Percentiles rank a stretch among this genome's conserved stretches.
These are phyloP conservation scores for Cladosporium sp. DNA, from an alignment of 2,329 filamentous ascomycete genomes.

Conservation along the genomic window DNA sequence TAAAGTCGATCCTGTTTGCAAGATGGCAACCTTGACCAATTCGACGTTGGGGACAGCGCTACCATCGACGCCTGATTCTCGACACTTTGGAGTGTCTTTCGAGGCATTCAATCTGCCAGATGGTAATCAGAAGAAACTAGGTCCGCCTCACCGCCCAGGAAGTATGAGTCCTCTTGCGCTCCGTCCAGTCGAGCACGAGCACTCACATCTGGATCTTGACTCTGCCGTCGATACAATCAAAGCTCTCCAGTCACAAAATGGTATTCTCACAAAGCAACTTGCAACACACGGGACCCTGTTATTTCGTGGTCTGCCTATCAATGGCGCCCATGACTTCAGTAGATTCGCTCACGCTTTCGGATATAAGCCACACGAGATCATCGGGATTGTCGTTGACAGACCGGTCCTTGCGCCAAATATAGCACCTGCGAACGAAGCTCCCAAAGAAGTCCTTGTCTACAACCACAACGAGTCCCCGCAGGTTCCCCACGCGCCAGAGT, in stretches of 20 bases:
- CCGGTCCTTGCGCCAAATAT: conserved; percentile 48
- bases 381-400: conserved; percentile 52
- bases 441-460: conserved; percentile 51
- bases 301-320: conserved; percentile 50
- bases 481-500: conserved; percentile 53
- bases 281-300: conserved; percentile 49
- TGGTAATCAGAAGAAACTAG: conserved; percentile 44
- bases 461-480: conserved; percentile 55
- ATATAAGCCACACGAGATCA: conserved; percentile 51
- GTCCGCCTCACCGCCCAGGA: conserved; percentile 39
- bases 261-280: conserved; percentile 43
- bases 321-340: conserved; percentile 49
- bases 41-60: background rate
- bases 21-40: conserved; percentile 1
- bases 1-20: background rate
- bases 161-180: conserved; percentile 44
- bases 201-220: conserved; percentile 34
- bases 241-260: conserved; percentile 36
- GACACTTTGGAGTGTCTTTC: background rate
- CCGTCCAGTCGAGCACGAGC: conserved; percentile 32
- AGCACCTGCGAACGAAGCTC: conserved; percentile 51
- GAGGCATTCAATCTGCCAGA: conserved; percentile 39
- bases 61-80: background rate
- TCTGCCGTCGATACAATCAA: conserved; percentile 41
- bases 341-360: conserved; percentile 53